Evolutionary conservation across 2,329 filamentous ascomycete genomes (phyloP).

Genomic region (Penicillium paneum): DNA sequence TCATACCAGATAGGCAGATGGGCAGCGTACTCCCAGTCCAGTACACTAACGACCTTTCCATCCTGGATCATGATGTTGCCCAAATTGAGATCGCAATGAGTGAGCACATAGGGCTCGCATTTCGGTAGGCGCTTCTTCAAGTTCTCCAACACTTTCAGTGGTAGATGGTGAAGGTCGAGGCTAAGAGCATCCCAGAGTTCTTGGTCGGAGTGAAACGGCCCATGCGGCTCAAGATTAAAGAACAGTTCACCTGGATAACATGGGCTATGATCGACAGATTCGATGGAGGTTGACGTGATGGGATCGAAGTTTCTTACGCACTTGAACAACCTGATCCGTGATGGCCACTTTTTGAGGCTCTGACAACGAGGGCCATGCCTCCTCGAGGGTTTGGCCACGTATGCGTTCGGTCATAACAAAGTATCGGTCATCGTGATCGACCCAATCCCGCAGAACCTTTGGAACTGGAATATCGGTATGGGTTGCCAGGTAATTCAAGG

Average conservation of each 20-base stretch:
- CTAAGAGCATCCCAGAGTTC: neutral
- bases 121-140: conserved; percentile 19
- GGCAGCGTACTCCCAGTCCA: conserved; percentile 34
- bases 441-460: conserved; percentile 17
- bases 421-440: conserved; percentile 16
- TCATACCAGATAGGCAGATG: conserved; percentile 31
- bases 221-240: neutral
- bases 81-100: conserved; percentile 28
- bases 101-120: conserved; percentile 25
- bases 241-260: conserved; percentile 11
- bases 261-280: conserved; percentile 12
- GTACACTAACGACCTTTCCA: conserved; percentile 24
- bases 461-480: conserved; percentile 14
- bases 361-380: conserved; percentile 17
- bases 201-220: neutral
- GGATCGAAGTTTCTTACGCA: conserved; percentile 13
- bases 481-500: conserved; percentile 5
- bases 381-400: conserved; percentile 15
- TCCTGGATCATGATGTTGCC: conserved; percentile 28
- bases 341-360: conserved; percentile 11
- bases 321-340: conserved; percentile 16
- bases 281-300: conserved; percentile 13
- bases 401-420: conserved; percentile 17
- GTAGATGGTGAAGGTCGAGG: conserved; percentile 4
- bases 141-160: conserved; percentile 12